Conservation (phyloP, 305 asterid genomes). For the Fraxinus nigra region DNA sequence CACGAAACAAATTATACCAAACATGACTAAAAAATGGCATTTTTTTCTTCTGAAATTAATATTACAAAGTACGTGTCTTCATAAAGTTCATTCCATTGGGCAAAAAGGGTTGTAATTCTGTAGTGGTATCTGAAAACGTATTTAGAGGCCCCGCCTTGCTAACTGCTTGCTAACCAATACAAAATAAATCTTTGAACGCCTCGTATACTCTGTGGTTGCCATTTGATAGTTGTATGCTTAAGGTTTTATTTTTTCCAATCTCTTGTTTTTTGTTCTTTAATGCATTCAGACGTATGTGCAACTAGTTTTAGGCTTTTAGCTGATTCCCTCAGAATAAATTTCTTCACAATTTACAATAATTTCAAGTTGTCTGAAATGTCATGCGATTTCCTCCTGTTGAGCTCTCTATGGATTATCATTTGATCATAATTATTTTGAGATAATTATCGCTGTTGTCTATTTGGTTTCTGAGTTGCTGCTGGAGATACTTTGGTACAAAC, state of each 20-base stretch:
- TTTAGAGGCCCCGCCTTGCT: not conserved
- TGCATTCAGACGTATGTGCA: not conserved
- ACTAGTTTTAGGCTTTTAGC: constrained; percentile 1
- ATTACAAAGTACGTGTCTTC: not conserved
- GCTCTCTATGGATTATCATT: constrained; percentile 2
- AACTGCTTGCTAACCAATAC: not conserved
- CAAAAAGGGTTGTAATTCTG: not conserved
- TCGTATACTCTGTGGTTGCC: constrained; percentile 8
- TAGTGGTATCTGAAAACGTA: not conserved
- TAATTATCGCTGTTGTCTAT: constrained; percentile 19
- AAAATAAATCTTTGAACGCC: constrained; percentile 1
- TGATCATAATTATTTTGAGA: constrained; percentile 18
- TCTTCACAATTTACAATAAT: constrained; percentile 9
- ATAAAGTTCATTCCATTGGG: not conserved
- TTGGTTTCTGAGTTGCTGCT: constrained; percentile 31
- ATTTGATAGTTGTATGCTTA: constrained; percentile 3
- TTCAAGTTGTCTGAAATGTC: not conserved
- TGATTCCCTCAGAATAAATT: constrained; percentile 15
- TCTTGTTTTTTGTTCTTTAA: not conserved
- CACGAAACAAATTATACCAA: not conserved
- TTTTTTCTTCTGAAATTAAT: constrained; percentile 15
- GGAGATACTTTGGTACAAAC: constrained; percentile 48
- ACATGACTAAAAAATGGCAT: not conserved
- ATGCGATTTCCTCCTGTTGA: not conserved
- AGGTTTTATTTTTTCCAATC: not conserved